phyloP scores from a whole-genome alignment of 1,284 basidiomycete species.

The Ustilago hordei region DNA sequence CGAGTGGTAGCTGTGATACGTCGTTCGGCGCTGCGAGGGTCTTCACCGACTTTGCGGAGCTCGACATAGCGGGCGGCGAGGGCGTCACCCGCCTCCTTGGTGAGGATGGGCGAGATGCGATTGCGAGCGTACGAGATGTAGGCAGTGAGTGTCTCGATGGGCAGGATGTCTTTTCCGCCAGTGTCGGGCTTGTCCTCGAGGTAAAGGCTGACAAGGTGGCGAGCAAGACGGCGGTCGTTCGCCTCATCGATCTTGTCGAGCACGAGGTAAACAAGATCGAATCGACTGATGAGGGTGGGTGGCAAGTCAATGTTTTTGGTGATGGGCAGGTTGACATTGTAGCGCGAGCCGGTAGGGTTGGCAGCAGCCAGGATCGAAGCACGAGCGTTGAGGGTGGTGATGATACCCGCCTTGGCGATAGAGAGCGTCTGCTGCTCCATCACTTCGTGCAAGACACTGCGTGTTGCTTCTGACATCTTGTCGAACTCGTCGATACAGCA shows the following conservation, averaged over 20 bases:
- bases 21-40: slow-evolving; percentile 82
- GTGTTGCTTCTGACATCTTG: slow-evolving; percentile 97
- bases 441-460: slow-evolving; percentile 97
- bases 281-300: slow-evolving; percentile 95
- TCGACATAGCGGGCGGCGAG: slow-evolving; percentile 91
- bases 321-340: slow-evolving; percentile 88
- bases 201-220: slow-evolving; percentile 92
- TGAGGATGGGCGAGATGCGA: slow-evolving; percentile 89
- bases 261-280: slow-evolving; percentile 97
- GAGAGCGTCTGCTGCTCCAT: slow-evolving; percentile 99
- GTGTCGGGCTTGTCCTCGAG: slow-evolving; percentile 86
- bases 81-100: slow-evolving; percentile 84
- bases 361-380: slow-evolving; percentile 97
- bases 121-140: slow-evolving; percentile 94
- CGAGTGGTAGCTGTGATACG: slow-evolving; percentile 97
- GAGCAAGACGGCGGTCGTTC: slow-evolving; percentile 87
- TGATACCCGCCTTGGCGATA: slow-evolving; percentile 99
- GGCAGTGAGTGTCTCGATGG: slow-evolving; percentile 87
- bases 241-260: slow-evolving; percentile 89
- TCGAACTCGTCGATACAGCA: slow-evolving; percentile 99
- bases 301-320: slow-evolving; percentile 79
- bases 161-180: slow-evolving; percentile 80
- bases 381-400: slow-evolving; percentile 95
- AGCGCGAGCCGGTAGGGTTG: slow-evolving; percentile 95
- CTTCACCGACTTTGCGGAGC: slow-evolving; percentile 87